Conservation (phyloP, 768 basidiomycete species). For the Cubamyces lactineus region DNA sequence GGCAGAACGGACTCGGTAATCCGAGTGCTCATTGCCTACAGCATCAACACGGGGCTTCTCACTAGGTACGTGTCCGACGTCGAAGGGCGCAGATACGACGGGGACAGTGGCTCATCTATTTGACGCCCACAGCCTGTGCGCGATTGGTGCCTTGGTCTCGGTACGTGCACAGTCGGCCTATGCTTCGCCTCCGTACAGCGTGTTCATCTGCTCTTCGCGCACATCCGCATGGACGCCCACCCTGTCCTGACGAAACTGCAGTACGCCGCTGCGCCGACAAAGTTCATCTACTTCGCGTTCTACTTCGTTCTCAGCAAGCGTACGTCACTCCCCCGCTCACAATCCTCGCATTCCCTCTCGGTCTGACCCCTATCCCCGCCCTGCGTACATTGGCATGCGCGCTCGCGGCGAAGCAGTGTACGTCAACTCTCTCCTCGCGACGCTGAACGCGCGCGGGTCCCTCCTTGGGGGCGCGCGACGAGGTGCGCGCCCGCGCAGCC, state of each 20-base stretch:
- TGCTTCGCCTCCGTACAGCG: background rate
- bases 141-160: constrained; percentile 21
- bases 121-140: constrained; percentile 10
- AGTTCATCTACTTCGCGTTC: constrained; percentile 27
- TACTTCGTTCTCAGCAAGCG: constrained; percentile 27
- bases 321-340: background rate
- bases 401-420: constrained; percentile 17
- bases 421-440: constrained; percentile 29
- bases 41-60: constrained; percentile 25
- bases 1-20: constrained; percentile 23
- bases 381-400: background rate
- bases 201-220: background rate
- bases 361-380: too few relatives aligned
- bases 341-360: background rate
- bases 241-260: background rate
- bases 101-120: background rate
- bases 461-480: constrained; percentile 15
- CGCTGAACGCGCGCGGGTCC: constrained; percentile 26
- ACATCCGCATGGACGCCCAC: too few relatives aligned
- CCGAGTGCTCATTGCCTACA: constrained; percentile 19
- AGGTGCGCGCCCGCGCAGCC: background rate
- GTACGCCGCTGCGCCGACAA: constrained; percentile 16
- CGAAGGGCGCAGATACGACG: background rate
- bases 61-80: constrained; percentile 16
- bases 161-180: background rate